phyloP scores from a whole-genome alignment of 129 eudicot species.

The Tanacetum coccineum region DNA sequence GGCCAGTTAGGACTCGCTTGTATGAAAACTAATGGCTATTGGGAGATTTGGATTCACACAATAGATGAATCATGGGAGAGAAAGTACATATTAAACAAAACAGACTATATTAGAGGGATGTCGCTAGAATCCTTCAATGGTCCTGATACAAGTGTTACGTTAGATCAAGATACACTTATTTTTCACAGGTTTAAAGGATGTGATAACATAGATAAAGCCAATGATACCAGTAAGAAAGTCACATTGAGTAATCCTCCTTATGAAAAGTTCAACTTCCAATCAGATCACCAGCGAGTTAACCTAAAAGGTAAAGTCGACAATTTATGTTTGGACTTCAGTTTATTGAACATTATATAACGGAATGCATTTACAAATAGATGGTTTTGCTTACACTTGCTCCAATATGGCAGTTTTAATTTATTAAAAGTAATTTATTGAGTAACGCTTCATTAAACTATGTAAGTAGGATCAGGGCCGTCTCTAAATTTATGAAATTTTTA shows the following conservation, averaged over 20 bases:
- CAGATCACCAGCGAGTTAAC: slow-evolving; percentile 6
- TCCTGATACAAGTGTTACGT: slow-evolving; percentile 1
- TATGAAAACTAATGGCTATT: not conserved
- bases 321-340: too few species aligned
- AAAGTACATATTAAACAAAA: not conserved
- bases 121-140: not conserved
- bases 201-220: not conserved
- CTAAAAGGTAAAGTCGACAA: too few species aligned
- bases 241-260: too few species aligned
- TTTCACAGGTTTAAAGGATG: slow-evolving; percentile 3
- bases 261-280: slow-evolving; percentile 4
- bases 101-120: not conserved
- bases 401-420: too few species aligned
- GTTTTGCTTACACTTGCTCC: too few species aligned
- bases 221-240: too few species aligned
- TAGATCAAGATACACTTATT: not conserved
- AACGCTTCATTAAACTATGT: too few species aligned
- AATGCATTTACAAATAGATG: too few species aligned
- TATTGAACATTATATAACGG: too few species aligned
- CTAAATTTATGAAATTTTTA: too few species aligned
- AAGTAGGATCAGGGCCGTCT: too few species aligned
- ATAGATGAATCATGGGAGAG: not conserved
- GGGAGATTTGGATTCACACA: slow-evolving; percentile 10
- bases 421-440: too few species aligned
- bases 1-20: slow-evolving; percentile 8